Conservation (phyloP, 768 basidiomycete species). For the Trametes elegans region DNA sequence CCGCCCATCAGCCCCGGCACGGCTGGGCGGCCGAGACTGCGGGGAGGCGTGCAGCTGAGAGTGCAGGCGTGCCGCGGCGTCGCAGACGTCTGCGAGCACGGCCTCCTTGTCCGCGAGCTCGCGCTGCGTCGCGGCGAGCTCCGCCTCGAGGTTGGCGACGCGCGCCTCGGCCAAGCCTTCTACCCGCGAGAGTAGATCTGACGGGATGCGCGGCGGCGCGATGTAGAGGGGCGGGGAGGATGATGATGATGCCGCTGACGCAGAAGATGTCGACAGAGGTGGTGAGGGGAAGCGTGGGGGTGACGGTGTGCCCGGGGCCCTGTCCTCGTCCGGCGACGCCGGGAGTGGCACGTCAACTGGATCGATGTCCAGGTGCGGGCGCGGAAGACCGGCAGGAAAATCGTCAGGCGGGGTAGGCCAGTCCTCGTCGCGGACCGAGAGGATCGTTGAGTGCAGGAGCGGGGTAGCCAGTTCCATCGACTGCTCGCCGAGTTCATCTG, state of each 20-base stretch:
- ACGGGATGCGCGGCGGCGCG: not conserved
- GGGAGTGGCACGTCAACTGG: slow-evolving; percentile 12
- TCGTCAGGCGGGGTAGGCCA: not conserved
- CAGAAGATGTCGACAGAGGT: not conserved
- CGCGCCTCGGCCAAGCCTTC: slow-evolving; percentile 7
- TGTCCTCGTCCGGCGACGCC: not conserved
- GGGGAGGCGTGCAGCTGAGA: not conserved
- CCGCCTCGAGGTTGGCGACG: slow-evolving; percentile 14
- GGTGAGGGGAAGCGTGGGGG: not conserved
- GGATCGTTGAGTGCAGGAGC: slow-evolving; percentile 15
- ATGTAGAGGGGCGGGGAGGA: not conserved
- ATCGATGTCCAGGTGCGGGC: not conserved
- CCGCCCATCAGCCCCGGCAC: not conserved
- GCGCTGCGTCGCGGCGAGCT: slow-evolving; percentile 7
- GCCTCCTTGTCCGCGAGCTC: slow-evolving; percentile 15
- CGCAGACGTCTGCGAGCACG: slow-evolving; percentile 8
- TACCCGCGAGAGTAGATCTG: slow-evolving; percentile 1
- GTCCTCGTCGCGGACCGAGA: slow-evolving; percentile 17
- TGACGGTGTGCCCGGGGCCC: not conserved
- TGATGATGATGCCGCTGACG: not conserved
- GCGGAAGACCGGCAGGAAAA: not conserved
- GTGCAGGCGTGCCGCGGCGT: not conserved
- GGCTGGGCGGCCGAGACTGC: not conserved
- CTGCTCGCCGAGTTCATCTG: slow-evolving; percentile 11
- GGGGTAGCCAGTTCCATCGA: slow-evolving; percentile 26